Conservation (phyloP, 257 asterid genomes). For the Handroanthus guayacan region DNA sequence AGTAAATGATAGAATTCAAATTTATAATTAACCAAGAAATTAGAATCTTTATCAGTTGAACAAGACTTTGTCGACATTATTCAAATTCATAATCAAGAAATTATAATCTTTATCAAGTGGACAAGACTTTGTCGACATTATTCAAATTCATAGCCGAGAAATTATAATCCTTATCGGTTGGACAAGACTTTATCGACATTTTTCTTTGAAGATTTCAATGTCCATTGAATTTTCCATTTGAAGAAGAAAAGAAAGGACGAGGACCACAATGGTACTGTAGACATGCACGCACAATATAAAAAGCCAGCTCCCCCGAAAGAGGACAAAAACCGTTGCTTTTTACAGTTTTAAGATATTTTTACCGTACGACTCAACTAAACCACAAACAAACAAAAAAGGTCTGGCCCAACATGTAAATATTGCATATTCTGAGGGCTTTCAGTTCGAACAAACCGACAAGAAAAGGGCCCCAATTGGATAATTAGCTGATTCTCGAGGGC, state of each 20-base stretch:
- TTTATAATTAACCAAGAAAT: too few species aligned
- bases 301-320: not conserved
- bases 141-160: too few species aligned
- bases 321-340: conserved; percentile 13
- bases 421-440: not conserved
- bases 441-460: not conserved
- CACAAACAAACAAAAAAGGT: not conserved
- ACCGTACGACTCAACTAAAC: not conserved
- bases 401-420: conserved; percentile 12
- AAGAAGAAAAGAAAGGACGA: not conserved
- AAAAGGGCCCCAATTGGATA: not conserved
- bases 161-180: too few species aligned
- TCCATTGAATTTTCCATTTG: too few species aligned
- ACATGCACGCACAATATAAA: not conserved
- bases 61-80: too few species aligned
- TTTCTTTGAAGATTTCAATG: too few species aligned
- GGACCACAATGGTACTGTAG: not conserved
- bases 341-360: conserved; percentile 4
- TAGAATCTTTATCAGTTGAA: too few species aligned
- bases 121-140: too few species aligned
- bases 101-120: too few species aligned
- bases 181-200: too few species aligned
- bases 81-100: too few species aligned
- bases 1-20: too few species aligned
- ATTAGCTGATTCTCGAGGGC: not conserved